phyloP scores from a whole-genome alignment of 495 filamentous ascomycete species.

The Neurospora hispaniola region DNA sequence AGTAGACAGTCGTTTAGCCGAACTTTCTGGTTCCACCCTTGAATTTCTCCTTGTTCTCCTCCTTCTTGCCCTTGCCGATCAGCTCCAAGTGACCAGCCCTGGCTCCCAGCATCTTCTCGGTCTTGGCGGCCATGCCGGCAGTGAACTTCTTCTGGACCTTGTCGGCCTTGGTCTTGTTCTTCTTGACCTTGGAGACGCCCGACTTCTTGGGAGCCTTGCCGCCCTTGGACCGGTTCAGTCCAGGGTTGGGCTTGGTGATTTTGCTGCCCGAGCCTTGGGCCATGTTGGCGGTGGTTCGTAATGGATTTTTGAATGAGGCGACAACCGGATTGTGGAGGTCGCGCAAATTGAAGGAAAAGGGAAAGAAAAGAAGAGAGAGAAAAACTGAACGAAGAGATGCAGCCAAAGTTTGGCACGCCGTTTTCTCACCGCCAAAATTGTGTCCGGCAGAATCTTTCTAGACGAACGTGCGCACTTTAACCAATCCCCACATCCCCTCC shows the following conservation, averaged over 20 bases:
- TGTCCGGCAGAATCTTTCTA: not conserved
- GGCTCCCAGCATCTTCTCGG: slow-evolving; percentile 37
- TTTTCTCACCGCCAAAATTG: not conserved
- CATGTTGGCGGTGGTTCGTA: slow-evolving; percentile 17
- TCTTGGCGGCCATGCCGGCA: slow-evolving; percentile 31
- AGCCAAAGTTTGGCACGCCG: not conserved
- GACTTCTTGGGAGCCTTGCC: slow-evolving; percentile 21
- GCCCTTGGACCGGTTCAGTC: slow-evolving; percentile 16
- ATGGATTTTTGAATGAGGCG: not conserved
- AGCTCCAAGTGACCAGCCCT: slow-evolving; percentile 38
- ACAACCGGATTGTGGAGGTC: not conserved
- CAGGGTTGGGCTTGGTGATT: slow-evolving; percentile 15
- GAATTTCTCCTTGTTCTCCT: slow-evolving; percentile 13
- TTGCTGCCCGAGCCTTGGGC: slow-evolving; percentile 37
- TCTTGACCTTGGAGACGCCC: slow-evolving; percentile 24
- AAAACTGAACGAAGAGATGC: not conserved
- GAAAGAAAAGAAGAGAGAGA: not conserved
- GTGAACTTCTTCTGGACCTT: slow-evolving; percentile 32
- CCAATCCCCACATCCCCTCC: not conserved
- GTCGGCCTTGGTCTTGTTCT: slow-evolving; percentile 31
- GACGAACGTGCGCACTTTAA: not conserved
- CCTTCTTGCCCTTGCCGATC: slow-evolving; percentile 37
- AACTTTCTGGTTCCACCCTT: slow-evolving; percentile 41
- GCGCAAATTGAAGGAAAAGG: not conserved
- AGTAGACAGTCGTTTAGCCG: slow-evolving; percentile 21